Evolutionary conservation across 306 rosid genomes (phyloP), one percentile per base, ranked within the genome.

Genomic region (Abrus precatorius): DNA sequence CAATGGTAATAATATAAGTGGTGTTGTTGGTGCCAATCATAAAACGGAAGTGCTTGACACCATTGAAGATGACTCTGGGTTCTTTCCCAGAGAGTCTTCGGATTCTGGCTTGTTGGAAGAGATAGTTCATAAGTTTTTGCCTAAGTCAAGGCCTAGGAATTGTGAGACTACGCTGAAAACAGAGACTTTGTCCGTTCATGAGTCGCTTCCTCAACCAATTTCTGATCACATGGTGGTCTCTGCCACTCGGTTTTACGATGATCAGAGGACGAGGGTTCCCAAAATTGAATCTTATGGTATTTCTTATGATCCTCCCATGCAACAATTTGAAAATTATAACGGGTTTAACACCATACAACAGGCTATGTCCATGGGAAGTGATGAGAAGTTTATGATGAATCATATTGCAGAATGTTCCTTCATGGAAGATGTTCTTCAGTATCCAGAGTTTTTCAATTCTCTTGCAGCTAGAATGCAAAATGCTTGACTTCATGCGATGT

Each of bases 31-130:
- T 41, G 3, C 56, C 10, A 32, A 74, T 45, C 3, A 33, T 12
- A 53, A 13, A 7, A 55, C 50, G 0, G 53, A 75, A 36, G 52
- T 54, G 0, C 1, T 9, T 36, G 82, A 70, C 13, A 9, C 14
- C 6, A 52, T 34, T 7, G 38, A 66, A 0, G 79, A 41, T 2
- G 80, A 71, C 0, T 89, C 84, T 0, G 93, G 77, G 5, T 86
- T 90, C 71, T 80, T 92, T 9, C 86, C 92, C 0, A 72, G 69
- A 14, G 91, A 91, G 49, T 53, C 91, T 1, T 68, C 95, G 0
- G 85, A 86, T 72, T 90, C 97, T 0, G 98, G 98, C 0, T 69
- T 94, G 55, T 41, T 94, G 79, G 91, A 92, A 66, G 98, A 94
- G 74, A 87, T 92, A 1, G 94, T 94, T 33, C 86, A 88, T 0